Percentiles rank a stretch among this genome's conserved stretches.
phyloP scores from a whole-genome alignment of 192 early-diverging fungal species.

The Umbelopsis sp. region DNA sequence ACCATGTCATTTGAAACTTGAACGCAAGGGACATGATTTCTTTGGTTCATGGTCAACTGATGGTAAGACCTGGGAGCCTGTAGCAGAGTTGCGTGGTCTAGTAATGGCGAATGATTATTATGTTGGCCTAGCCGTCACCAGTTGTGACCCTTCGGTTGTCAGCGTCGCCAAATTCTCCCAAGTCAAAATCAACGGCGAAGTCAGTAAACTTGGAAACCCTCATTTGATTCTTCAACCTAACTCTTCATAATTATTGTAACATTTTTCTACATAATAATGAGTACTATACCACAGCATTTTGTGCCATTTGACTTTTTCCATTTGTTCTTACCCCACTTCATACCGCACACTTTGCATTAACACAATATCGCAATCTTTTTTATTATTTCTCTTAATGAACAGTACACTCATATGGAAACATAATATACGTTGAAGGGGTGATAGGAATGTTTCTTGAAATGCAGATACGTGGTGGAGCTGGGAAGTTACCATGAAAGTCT shows the following conservation, averaged over 20 bases:
- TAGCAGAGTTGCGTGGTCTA: constrained; percentile 9
- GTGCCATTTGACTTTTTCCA: background rate
- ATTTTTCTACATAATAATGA: background rate
- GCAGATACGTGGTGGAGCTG: no score
- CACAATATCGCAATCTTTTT: no score
- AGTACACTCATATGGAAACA: no score
- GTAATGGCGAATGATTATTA: constrained; percentile 25
- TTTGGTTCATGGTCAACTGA: constrained; percentile 10
- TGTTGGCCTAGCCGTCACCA: constrained; percentile 29
- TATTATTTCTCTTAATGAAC: no score
- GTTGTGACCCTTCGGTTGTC: constrained; percentile 30
- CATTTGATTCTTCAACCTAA: background rate
- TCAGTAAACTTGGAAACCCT: background rate
- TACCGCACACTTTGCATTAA: background rate
- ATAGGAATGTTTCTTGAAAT: no score
- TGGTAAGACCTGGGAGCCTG: background rate
- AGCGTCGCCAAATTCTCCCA: constrained; percentile 33
- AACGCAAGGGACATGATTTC: background rate
- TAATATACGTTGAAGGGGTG: no score
- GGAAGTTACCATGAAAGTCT: no score
- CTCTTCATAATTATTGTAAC: background rate
- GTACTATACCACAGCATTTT: background rate
- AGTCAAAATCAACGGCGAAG: constrained; percentile 17
- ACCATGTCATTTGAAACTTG: constrained; percentile 24
- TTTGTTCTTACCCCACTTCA: background rate